phyloP scores from a whole-genome alignment of 208 protist species.

The Trypanosoma brucei region DNA sequence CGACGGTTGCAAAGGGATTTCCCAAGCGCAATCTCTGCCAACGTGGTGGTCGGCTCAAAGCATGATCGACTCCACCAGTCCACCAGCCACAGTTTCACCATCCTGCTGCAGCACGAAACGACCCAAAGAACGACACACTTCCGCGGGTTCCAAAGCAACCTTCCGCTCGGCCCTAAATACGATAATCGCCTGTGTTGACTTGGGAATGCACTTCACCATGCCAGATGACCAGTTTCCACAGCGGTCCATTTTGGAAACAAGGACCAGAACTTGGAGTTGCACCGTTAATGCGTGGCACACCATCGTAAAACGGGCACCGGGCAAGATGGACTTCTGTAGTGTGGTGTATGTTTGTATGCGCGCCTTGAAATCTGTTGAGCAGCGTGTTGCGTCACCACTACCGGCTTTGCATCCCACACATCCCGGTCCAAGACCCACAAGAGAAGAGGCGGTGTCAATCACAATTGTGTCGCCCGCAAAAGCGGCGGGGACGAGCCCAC shows the following conservation, averaged over 20 bases:
- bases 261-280: constrained; percentile 53
- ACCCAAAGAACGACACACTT: constrained; percentile 68
- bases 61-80: constrained; percentile 50
- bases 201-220: constrained; percentile 85
- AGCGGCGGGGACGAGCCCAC: constrained; percentile 51
- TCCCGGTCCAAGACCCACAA: constrained; percentile 61
- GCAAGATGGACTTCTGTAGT: constrained; percentile 60
- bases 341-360: constrained; percentile 74
- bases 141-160: constrained; percentile 62
- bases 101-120: constrained; percentile 82
- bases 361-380: constrained; percentile 70
- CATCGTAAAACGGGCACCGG: constrained; percentile 64
- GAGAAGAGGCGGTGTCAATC: constrained; percentile 40
- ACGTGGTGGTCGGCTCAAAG: background rate
- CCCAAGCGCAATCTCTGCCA: background rate
- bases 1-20: background rate
- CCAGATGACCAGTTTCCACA: constrained; percentile 70
- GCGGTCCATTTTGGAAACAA: constrained; percentile 72
- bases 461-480: constrained; percentile 76
- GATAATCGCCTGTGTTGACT: constrained; percentile 60
- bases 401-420: constrained; percentile 48
- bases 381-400: constrained; percentile 15
- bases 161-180: constrained; percentile 48
- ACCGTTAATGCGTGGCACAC: constrained; percentile 66
- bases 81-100: constrained; percentile 70